phyloP scores from a whole-genome alignment of 768 basidiomycete genomes.

The Ramaria sp. region DNA sequence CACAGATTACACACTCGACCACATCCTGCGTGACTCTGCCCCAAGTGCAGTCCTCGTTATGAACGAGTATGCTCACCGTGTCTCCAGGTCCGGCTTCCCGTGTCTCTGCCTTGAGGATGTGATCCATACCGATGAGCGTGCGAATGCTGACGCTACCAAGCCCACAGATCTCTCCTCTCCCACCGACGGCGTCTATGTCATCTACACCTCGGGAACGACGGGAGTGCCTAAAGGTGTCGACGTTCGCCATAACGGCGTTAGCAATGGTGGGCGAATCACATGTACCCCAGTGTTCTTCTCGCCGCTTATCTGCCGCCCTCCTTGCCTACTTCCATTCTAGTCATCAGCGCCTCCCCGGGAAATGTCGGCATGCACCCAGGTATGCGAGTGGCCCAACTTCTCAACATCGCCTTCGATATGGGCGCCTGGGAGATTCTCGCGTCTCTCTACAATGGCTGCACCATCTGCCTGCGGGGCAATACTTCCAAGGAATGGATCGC shows the following conservation, averaged over 20 bases:
- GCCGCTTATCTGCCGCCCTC: neutral
- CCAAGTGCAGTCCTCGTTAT: constrained; percentile 12
- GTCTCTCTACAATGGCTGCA: constrained; percentile 39
- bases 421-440: constrained; percentile 54
- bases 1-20: constrained; percentile 13
- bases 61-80: constrained; percentile 10
- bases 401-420: constrained; percentile 62
- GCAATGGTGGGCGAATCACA: constrained; percentile 11
- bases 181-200: constrained; percentile 14
- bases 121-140: constrained; percentile 6
- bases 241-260: constrained; percentile 13
- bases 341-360: constrained; percentile 37
- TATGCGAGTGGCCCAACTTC: constrained; percentile 43
- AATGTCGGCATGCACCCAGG: constrained; percentile 50
- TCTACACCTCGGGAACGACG: constrained; percentile 17
- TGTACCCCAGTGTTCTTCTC: neutral
- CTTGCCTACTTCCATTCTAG: constrained; percentile 15
- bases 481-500: constrained; percentile 38
- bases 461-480: constrained; percentile 43
- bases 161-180: constrained; percentile 7
- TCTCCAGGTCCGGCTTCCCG: neutral
- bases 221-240: constrained; percentile 16
- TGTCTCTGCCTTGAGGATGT: constrained; percentile 8
- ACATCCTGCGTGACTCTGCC: constrained; percentile 12
- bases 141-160: constrained; percentile 4